These are phyloP conservation scores for Elongisporangium prolatum DNA, from an alignment of 352 stramenopile species.

Conservation along the genomic window DNA sequence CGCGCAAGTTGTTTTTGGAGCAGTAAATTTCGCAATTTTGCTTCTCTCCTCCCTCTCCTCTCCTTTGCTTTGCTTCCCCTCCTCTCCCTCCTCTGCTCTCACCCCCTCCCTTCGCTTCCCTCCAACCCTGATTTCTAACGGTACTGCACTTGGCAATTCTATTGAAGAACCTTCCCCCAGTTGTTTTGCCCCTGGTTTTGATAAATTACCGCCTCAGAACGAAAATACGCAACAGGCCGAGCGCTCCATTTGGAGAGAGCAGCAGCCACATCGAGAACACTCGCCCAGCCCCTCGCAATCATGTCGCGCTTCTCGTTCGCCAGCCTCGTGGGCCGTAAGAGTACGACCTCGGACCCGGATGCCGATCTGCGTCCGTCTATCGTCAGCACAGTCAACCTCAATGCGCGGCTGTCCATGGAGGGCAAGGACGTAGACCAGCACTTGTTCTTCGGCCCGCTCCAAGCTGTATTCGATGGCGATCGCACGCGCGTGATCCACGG, in stretches of 20 bases:
- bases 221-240: not conserved
- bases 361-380: constrained; percentile 55
- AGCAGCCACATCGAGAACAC: constrained; percentile 1
- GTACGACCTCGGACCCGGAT: constrained; percentile 48
- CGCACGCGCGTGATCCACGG: constrained; percentile 81
- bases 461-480: constrained; percentile 69
- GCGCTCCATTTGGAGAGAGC: not conserved
- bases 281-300: not conserved
- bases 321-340: constrained; percentile 54
- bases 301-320: constrained; percentile 85
- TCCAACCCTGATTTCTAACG: not conserved
- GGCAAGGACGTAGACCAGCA: constrained; percentile 61
- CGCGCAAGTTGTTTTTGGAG: not conserved
- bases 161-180: not conserved
- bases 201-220: not conserved
- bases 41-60: not conserved
- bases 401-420: constrained; percentile 67
- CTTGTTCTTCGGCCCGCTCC: constrained; percentile 77
- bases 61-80: not conserved
- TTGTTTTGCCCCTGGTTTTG: not conserved
- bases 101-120: not conserved
- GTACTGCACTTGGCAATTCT: not conserved
- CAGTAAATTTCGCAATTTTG: not conserved
- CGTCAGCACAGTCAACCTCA: constrained; percentile 58
- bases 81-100: not conserved